Base-by-base conservation (phyloP, 352 stramenopile species). In the Pythium grandisporangium region DNA sequence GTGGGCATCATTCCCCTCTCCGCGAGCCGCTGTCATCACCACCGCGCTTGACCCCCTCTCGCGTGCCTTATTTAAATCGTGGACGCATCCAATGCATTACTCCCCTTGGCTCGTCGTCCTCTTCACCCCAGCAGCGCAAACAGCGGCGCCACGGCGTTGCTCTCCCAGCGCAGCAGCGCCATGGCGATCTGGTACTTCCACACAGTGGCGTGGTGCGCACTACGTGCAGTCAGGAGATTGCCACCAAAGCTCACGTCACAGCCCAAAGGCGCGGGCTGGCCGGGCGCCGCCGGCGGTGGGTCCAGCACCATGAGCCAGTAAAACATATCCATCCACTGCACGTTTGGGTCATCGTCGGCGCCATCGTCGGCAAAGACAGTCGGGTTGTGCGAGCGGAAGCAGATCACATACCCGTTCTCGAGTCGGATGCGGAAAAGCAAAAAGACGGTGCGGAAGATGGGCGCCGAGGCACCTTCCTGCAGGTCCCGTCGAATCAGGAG, bases 171-270 rank as follows among this genome's bases (percentile, higher is more conserved):
- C 45, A 88, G 48, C 23, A 85, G 51, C 25, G 75, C 66, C 67
- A 88, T 84, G 12, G 72, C 72, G 50, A 88, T 84, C 56, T 88
- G 70, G 55, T 88, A 88, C 51, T 85, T 88, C 75, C 75, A 88
- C 13, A 67, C 66, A 6, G 60, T 72, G 10, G 75, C 75, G 37
- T 86, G 70, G 44, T 82, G 60, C 12, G 63, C 53, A 37, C 72
- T 84, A 34, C 59, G 56, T 30, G 70, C 54, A 45, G 80, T 76
- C 21, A 88, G 61, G 25, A 88, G 27, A 20, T 84, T 85, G 29
- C 75, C 75, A 19, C 75, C 75, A 51, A 80, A 88, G 19, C 63
- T 80, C 42, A 84, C 68, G 45, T 84, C 68, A 39, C 71, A 82
- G 21, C 46, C n/a, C 12, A 48, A 38, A 1, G 33, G 14, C 17